Percentiles rank a stretch among this genome's conserved stretches.
phyloP scores from a whole-genome alignment of 1,284 basidiomycete genomes.

The Omphalotus olearius region DNA sequence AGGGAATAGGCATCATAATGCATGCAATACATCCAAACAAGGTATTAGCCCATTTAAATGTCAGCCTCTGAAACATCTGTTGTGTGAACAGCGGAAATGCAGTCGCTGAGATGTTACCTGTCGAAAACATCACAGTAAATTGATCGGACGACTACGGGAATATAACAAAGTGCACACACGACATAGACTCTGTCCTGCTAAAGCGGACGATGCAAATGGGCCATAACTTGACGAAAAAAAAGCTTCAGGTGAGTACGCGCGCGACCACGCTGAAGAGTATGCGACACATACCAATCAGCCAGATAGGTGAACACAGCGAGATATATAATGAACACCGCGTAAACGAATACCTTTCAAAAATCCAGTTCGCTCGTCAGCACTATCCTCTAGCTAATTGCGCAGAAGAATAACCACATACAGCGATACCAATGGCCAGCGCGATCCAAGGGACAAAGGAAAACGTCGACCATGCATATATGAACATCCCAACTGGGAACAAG shows the following conservation, averaged over 20 bases:
- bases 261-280: background rate
- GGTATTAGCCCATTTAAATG: constrained; percentile 70
- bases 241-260: background rate
- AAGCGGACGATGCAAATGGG: constrained; percentile 71
- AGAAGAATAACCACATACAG: constrained; percentile 30
- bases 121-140: no score
- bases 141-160: no score
- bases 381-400: no score
- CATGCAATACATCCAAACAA: constrained; percentile 61
- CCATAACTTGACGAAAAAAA: constrained; percentile 48
- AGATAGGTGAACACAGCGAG: constrained; percentile 64
- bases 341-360: constrained; percentile 42
- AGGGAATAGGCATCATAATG: constrained; percentile 64
- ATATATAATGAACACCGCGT: constrained; percentile 58
- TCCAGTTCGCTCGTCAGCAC: no score
- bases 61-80: constrained; percentile 56
- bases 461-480: constrained; percentile 63
- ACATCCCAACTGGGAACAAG: constrained; percentile 59
- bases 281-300: constrained; percentile 65
- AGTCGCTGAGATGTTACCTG: constrained; percentile 56
- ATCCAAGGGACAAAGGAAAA: constrained; percentile 54
- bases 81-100: constrained; percentile 63
- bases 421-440: constrained; percentile 48
- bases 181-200: constrained; percentile 73
- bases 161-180: constrained; percentile 34